Conservation (phyloP, 1,139 yeast genomes). For the Zhuliangozyma blackwelliae region DNA sequence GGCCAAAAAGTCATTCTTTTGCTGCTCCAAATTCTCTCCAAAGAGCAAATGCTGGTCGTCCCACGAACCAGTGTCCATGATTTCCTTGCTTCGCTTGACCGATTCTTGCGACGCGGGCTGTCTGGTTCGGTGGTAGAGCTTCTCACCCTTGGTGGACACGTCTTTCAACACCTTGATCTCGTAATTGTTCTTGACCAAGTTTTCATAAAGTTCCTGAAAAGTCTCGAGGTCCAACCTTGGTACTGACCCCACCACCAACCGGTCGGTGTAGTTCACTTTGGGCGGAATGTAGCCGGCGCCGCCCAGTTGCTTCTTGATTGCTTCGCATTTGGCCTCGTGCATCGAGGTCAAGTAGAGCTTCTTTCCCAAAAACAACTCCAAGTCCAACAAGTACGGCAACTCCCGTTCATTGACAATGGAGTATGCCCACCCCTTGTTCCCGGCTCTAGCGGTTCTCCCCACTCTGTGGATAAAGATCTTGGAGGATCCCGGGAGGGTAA, state of each 20-base stretch:
- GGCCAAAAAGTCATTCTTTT: slow-evolving; percentile 68
- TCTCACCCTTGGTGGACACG: slow-evolving; percentile 85
- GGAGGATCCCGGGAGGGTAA: slow-evolving; percentile 85
- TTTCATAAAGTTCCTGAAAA: slow-evolving; percentile 67
- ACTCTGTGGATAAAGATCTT: slow-evolving; percentile 95
- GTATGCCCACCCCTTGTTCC: slow-evolving; percentile 97
- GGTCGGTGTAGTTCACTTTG: slow-evolving; percentile 64
- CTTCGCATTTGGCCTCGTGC: slow-evolving; percentile 57
- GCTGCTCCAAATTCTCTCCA: slow-evolving; percentile 69
- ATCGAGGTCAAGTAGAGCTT: slow-evolving; percentile 68
- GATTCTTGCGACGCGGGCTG: slow-evolving; percentile 84
- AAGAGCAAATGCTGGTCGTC: slow-evolving; percentile 79
- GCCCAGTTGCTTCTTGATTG: slow-evolving; percentile 44
- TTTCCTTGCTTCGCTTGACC: slow-evolving; percentile 77
- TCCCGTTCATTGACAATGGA: slow-evolving; percentile 83
- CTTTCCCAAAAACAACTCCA: slow-evolving; percentile 85
- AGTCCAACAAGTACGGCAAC: slow-evolving; percentile 82
- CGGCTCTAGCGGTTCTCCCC: slow-evolving; percentile 99
- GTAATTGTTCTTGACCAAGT: slow-evolving; percentile 57
- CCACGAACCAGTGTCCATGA: slow-evolving; percentile 73
- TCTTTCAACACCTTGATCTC: slow-evolving; percentile 63
- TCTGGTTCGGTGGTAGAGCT: slow-evolving; percentile 78
- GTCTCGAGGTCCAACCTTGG: slow-evolving; percentile 73
- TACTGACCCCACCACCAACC: slow-evolving; percentile 78
- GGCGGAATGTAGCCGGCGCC: slow-evolving; percentile 45